Evolutionary conservation across 1,284 basidiomycete species (phyloP), one percentile per base, ranked within the genome.

Genomic region (Cryptococcus neoformans): DNA sequence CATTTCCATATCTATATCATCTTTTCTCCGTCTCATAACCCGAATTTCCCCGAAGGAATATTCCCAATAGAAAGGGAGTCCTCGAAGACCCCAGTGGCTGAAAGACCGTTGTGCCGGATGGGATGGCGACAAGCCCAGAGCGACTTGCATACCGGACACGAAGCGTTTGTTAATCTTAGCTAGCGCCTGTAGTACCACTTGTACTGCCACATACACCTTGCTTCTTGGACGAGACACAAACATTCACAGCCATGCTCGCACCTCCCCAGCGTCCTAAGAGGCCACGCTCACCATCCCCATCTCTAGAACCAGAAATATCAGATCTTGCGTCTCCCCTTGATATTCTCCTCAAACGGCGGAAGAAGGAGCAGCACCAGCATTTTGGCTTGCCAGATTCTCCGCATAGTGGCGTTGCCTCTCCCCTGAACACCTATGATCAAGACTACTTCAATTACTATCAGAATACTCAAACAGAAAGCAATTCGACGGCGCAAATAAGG

Each of bases 301-400:
- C 57, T 2, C 41, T 62, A 17, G 59, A 60, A 16, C 51, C 57
- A 12, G 68, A 72, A 12, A 58, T 28, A 28, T 28, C 28, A 28
- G 28, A 28, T 28, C 28, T 72, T 39, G 60, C 70, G 1, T 76
- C 74, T 0, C 74, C 74, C 1, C 56, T 76, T 3, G 72, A 76
- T 44, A 59, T 72, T 4, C 46, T 76, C 2, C 58, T 74, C 16
- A 75, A 75, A 56, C 64, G 72, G 1, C 66, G 71, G 7, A 54
- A 70, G 42, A 55, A 65, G 36, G 59, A 63, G 34, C 46, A 47
- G 28, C 46, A 35, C 56, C n/a, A 40, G 35, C 35, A 14, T 12
- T 53, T 40, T 11, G 46, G 34, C 17, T 17, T 44, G 6, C 42
- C 42, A 49, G 41, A 36, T n/a, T 16, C 38, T 6, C 21, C 28